These are phyloP conservation scores for Wallacemonas rigidus DNA, from an alignment of 208 protist genomes.

Conservation along the genomic window DNA sequence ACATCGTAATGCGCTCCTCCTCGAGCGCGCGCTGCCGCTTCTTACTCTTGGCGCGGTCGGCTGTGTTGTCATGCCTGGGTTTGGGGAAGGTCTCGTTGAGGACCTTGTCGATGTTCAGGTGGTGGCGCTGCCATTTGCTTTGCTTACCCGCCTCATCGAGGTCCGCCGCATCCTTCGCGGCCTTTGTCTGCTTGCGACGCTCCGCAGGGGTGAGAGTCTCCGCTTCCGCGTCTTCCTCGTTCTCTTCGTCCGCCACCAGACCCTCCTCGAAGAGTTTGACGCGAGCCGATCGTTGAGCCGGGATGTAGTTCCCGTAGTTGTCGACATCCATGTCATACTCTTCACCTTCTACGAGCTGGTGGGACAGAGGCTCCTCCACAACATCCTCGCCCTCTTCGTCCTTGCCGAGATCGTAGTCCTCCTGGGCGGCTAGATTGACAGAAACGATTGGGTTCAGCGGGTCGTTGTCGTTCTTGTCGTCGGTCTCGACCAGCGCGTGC, in stretches of 20 bases:
- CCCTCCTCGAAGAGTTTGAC: constrained; percentile 81
- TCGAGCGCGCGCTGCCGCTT: constrained; percentile 59
- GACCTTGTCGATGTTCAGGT: constrained; percentile 84
- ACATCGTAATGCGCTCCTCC: constrained; percentile 81
- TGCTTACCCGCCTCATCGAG: constrained; percentile 56
- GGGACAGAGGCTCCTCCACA: constrained; percentile 29
- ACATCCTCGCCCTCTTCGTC: constrained; percentile 36
- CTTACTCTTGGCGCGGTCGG: constrained; percentile 28
- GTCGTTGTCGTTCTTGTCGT: constrained; percentile 61
- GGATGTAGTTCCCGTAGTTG: constrained; percentile 89
- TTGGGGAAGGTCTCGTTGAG: constrained; percentile 85
- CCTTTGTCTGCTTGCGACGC: constrained; percentile 30
- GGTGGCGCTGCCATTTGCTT: constrained; percentile 80
- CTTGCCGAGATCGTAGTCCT: constrained; percentile 83
- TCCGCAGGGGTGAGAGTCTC: constrained; percentile 24
- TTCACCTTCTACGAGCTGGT: constrained; percentile 76
- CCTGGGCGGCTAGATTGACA: constrained; percentile 74
- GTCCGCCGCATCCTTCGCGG: constrained; percentile 42
- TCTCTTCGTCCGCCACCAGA: constrained; percentile 37
- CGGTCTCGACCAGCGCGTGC: constrained; percentile 56
- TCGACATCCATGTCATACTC: constrained; percentile 87
- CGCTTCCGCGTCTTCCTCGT: constrained; percentile 19
- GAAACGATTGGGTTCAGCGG: constrained; percentile 79
- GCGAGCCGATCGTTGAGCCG: constrained; percentile 61
- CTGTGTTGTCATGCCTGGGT: constrained; percentile 44